Base-by-base conservation (phyloP, 2,329 filamentous ascomycete species). In the Paecilomyces fulvus region DNA sequence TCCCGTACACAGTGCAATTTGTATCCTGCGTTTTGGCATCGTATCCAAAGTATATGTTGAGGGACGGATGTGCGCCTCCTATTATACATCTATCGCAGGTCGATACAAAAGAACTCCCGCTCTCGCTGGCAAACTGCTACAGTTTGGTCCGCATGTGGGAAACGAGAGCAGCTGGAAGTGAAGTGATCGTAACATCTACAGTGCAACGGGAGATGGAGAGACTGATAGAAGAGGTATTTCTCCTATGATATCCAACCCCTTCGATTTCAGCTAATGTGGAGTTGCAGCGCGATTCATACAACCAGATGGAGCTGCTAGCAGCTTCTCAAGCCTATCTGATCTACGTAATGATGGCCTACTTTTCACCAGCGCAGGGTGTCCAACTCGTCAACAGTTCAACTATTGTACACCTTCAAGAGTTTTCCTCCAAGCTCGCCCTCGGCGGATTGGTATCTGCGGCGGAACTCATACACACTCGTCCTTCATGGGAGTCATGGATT, bases 401-500 rank as follows among this genome's bases (percentile, higher is more conserved):
- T 2, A 76, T 81, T 64, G 76, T 81, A 55, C 77, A 76, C 10
- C 70, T 83, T 1, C 79, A 82, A 64, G 75, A 79, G 4, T 59
- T 83, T 14, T 79, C 80, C 4, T 77, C 73, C 55, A 62, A 66
- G 0, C 68, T 68, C 5, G 67, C 71, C 7, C 67, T 65, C 2
- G 64, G 65, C 31, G 80, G 80, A 0, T 71, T 83, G 1, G 63
- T 75, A 8, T 81, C 77, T 50, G 37, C 58, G 0, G 73, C 74
- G 0, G 80, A 82, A 55, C 63, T 68, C 12, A 56, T 67, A 1
- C 65, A 66, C 0, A 57, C 63, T 0, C 71, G 74, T 2, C 80
- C 80, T 0, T 66, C 55, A 6, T 82, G 80, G 81, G 79, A 81
- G 56, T 68, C 72, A 0, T 84, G 81, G 81, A 75, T 82, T 3